These are phyloP conservation scores for Carex parvula DNA, from an alignment of 176 grass and related monocot genomes.

Conservation along the genomic window DNA sequence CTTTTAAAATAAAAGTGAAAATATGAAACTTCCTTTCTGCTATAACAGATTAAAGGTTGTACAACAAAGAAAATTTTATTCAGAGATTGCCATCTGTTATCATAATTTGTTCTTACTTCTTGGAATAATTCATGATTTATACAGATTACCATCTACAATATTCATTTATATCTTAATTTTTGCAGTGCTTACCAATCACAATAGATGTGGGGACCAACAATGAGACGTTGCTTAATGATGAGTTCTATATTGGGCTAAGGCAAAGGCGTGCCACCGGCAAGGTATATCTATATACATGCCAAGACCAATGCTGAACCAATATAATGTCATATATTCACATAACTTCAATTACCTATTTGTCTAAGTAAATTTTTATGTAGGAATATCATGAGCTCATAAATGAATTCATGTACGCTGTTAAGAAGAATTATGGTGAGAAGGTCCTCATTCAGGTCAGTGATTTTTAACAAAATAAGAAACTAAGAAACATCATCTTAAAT, in stretches of 20 bases:
- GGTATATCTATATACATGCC: slow-evolving; percentile 36
- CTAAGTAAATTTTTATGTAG: slow-evolving; percentile 33
- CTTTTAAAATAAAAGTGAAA: background rate
- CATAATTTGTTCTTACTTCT: background rate
- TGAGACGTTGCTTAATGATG: slow-evolving; percentile 72
- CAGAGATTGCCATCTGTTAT: background rate
- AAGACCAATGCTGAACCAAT: slow-evolving; percentile 12
- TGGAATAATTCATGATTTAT: background rate
- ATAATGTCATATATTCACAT: background rate
- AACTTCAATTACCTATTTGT: background rate
- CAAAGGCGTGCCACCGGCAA: slow-evolving; percentile 82
- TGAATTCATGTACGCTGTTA: slow-evolving; percentile 91
- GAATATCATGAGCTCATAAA: slow-evolving; percentile 88
- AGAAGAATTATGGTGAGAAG: slow-evolving; percentile 92
- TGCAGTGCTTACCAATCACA: slow-evolving; percentile 92
- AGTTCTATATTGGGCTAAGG: slow-evolving; percentile 91
- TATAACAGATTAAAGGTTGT: background rate
- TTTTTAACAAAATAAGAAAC: background rate
- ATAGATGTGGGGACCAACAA: slow-evolving; percentile 99
- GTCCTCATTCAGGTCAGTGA: slow-evolving; percentile 84
- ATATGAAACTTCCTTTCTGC: background rate
- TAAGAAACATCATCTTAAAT: background rate
- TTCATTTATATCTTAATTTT: slow-evolving; percentile 4
- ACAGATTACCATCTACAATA: background rate
- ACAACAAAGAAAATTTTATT: background rate